Evolutionary conservation across 108 stramenopile species (phyloP).

Genomic region (Ochromonas danica): DNA sequence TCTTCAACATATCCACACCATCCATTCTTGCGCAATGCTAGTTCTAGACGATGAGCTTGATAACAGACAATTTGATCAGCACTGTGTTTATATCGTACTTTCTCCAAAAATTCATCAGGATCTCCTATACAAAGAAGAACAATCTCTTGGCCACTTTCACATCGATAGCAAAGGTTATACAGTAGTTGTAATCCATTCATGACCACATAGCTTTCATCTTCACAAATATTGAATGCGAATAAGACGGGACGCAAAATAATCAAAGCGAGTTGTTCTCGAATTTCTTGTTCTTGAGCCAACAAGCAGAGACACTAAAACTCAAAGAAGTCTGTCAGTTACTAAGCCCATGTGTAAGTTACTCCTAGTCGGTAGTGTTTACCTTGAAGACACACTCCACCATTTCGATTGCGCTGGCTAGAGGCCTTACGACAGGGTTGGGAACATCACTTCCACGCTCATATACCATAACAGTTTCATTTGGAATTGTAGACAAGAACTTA

Average conservation of each 20-base stretch:
- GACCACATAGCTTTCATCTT: not conserved
- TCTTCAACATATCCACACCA: not conserved
- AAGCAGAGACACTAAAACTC: not conserved
- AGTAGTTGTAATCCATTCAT: not conserved
- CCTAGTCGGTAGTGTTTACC: too few relatives aligned
- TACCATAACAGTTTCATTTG: not conserved
- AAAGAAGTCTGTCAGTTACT: too few relatives aligned
- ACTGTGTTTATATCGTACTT: not conserved
- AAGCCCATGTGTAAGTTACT: too few relatives aligned
- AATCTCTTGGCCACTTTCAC: conserved; percentile 1
- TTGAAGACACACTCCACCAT: not conserved
- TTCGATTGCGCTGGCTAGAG: not conserved
- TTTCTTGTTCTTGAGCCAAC: not conserved
- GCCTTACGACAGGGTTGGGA: not conserved
- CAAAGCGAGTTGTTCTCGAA: not conserved
- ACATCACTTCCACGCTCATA: not conserved
- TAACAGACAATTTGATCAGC: not conserved
- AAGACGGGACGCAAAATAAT: not conserved
- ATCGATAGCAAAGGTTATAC: conserved; percentile 6
- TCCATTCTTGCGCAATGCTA: not conserved
- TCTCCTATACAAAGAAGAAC: not conserved
- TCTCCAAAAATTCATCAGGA: not conserved
- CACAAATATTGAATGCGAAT: not conserved
- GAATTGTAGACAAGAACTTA: not conserved
- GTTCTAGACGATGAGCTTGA: not conserved